Conservation (phyloP, 73 alveolate genomes). For the Uronychia binucleata region DNA sequence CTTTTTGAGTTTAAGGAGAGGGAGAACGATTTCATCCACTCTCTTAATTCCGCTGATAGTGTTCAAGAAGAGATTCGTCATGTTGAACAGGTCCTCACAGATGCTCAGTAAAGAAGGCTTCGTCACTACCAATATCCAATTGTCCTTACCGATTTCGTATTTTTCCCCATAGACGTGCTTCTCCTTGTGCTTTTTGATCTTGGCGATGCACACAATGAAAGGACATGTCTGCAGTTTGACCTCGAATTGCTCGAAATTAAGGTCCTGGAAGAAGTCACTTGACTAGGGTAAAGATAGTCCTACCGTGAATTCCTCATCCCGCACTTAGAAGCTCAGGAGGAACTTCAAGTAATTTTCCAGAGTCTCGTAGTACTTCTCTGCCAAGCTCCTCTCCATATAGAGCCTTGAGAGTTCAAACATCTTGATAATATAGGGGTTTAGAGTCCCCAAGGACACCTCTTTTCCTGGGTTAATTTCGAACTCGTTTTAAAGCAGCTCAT, state of each 20-base stretch:
- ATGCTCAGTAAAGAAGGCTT: not conserved
- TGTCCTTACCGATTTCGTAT: not conserved
- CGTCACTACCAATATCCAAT: not conserved
- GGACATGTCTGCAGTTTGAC: slow-evolving; percentile 9
- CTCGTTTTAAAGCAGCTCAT: slow-evolving; percentile 26
- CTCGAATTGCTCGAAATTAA: not conserved
- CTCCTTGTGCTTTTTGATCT: slow-evolving; percentile 39
- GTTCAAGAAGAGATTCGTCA: slow-evolving; percentile 10
- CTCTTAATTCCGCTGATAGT: slow-evolving; percentile 30
- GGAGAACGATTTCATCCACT: slow-evolving; percentile 43
- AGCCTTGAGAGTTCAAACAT: slow-evolving; percentile 32
- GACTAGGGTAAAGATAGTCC: not conserved
- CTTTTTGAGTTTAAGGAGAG: slow-evolving; percentile 32
- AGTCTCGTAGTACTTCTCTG: slow-evolving; percentile 21
- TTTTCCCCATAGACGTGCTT: slow-evolving; percentile 12
- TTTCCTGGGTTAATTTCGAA: slow-evolving; percentile 25
- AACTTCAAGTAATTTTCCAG: slow-evolving; percentile 33
- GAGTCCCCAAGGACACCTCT: slow-evolving; percentile 24
- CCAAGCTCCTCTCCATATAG: slow-evolving; percentile 23
- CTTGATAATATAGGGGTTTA: slow-evolving; percentile 40
- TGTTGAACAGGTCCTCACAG: not conserved
- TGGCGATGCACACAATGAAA: slow-evolving; percentile 35
- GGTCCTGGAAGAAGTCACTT: not conserved
- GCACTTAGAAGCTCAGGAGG: slow-evolving; percentile 27
- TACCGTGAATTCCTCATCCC: slow-evolving; percentile 24